phyloP scores from a whole-genome alignment of 192 early-diverging fungal species.

The Podila epigama region DNA sequence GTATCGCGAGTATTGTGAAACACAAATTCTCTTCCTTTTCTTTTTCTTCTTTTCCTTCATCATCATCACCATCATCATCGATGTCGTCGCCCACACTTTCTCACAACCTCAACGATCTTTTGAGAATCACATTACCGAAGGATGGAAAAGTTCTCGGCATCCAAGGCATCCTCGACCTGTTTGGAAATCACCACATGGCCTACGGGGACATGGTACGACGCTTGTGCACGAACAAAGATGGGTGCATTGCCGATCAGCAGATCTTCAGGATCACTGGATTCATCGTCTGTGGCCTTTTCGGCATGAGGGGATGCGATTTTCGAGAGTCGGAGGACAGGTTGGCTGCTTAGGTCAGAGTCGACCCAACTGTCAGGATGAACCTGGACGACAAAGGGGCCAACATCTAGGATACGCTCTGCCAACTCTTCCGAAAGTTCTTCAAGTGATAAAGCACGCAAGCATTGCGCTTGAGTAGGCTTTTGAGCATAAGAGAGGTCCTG shows the following conservation, averaged over 20 bases:
- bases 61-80: too few species aligned
- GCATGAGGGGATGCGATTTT: conserved; percentile 54
- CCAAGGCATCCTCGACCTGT: conserved; percentile 50
- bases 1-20: too few species aligned
- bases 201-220: conserved; percentile 36
- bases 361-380: conserved; percentile 53
- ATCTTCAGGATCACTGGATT: conserved; percentile 38
- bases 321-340: conserved; percentile 40
- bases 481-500: conserved; percentile 43
- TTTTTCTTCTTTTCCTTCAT: too few species aligned
- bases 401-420: conserved; percentile 14
- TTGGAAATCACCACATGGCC: conserved; percentile 57
- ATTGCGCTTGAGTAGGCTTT: conserved; percentile 38
- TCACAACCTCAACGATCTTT: too few species aligned
- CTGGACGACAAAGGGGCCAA: conserved; percentile 31
- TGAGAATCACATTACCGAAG: too few species aligned
- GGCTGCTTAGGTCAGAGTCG: conserved; percentile 26
- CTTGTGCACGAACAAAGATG: conserved; percentile 46
- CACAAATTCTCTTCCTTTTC: not conserved
- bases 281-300: conserved; percentile 42
- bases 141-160: conserved; percentile 57
- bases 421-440: conserved; percentile 33
- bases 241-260: conserved; percentile 15
- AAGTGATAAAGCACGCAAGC: conserved; percentile 41
- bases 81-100: too few species aligned